Evolutionary conservation across 306 rosid genomes (phyloP).

Genomic region (Dalbergia oliveri): DNA sequence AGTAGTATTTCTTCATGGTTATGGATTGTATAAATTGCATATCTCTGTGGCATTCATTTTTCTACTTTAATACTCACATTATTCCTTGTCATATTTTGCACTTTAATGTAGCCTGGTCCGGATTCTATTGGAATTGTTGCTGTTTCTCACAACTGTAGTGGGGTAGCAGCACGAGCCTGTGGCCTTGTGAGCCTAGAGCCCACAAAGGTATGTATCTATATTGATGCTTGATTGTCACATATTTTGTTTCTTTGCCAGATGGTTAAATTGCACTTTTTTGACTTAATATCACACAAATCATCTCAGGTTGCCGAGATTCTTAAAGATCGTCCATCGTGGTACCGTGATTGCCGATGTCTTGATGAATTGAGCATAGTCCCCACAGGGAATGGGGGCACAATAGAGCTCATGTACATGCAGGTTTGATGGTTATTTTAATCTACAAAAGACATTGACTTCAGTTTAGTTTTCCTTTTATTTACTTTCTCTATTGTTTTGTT

Average conservation of each 20-base stretch:
- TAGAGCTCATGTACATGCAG: constrained; percentile 92
- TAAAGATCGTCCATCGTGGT: constrained; percentile 89
- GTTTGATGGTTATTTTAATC: constrained; percentile 41
- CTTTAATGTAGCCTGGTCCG: constrained; percentile 80
- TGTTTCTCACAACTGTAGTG: constrained; percentile 82
- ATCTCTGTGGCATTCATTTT: not conserved
- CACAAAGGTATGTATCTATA: constrained; percentile 57
- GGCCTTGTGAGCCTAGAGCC: constrained; percentile 95
- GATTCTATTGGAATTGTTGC: constrained; percentile 92
- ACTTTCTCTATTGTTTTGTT: not conserved
- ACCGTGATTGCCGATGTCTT: constrained; percentile 85
- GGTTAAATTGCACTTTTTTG: not conserved
- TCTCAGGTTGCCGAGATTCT: constrained; percentile 82
- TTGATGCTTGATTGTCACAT: not conserved
- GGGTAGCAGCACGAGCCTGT: constrained; percentile 91
- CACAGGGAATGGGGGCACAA: constrained; percentile 82
- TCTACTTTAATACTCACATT: not conserved
- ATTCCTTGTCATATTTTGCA: not conserved
- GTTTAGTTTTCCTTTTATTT: not conserved
- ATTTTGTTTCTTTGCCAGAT: not conserved
- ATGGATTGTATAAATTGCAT: not conserved
- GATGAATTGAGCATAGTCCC: constrained; percentile 76
- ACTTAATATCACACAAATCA: not conserved
- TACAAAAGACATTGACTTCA: not conserved
- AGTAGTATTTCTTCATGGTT: not conserved